A percentile compares a stretch with the other conserved stretches of the same genome.
phyloP scores from a whole-genome alignment of 805 yeast species.

The Lipomyces lipofer region DNA sequence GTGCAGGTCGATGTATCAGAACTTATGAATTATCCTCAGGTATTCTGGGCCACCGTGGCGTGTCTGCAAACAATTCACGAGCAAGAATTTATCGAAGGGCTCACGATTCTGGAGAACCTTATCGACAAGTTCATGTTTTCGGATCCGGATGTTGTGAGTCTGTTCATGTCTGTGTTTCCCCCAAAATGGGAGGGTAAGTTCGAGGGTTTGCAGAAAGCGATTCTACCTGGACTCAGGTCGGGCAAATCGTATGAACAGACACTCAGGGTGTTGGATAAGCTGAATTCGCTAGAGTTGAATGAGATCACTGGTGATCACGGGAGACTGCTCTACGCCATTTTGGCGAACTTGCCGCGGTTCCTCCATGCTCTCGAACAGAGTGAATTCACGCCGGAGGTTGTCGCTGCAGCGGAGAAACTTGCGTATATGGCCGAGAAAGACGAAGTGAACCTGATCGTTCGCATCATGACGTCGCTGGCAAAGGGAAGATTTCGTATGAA shows the following conservation, averaged over 20 bases:
- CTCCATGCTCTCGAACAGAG: slow-evolving; percentile 71
- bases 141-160: slow-evolving; percentile 79
- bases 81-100: slow-evolving; percentile 84
- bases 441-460: slow-evolving; percentile 58
- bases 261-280: slow-evolving; percentile 66
- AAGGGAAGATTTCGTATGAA: slow-evolving; percentile 84
- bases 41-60: slow-evolving; percentile 95
- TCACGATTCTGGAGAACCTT: slow-evolving; percentile 78
- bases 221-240: slow-evolving; percentile 82
- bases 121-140: slow-evolving; percentile 84
- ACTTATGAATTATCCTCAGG: slow-evolving; percentile 82
- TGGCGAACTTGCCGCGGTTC: slow-evolving; percentile 81
- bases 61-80: slow-evolving; percentile 88
- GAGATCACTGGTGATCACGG: slow-evolving; percentile 72
- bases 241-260: slow-evolving; percentile 77
- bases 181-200: slow-evolving; percentile 94
- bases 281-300: slow-evolving; percentile 66
- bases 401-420: slow-evolving; percentile 56
- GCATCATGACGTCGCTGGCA: slow-evolving; percentile 73
- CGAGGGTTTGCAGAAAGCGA: slow-evolving; percentile 79
- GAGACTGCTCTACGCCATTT: slow-evolving; percentile 67
- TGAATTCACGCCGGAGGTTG: slow-evolving; percentile 52
- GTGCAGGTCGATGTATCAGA: slow-evolving; percentile 80
- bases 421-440: slow-evolving; percentile 60
- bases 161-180: slow-evolving; percentile 84